Evolutionary conservation across 169 alveolate genomes (phyloP), one percentile per base, ranked within the genome.

Genomic region (Eimeria maxima): DNA sequence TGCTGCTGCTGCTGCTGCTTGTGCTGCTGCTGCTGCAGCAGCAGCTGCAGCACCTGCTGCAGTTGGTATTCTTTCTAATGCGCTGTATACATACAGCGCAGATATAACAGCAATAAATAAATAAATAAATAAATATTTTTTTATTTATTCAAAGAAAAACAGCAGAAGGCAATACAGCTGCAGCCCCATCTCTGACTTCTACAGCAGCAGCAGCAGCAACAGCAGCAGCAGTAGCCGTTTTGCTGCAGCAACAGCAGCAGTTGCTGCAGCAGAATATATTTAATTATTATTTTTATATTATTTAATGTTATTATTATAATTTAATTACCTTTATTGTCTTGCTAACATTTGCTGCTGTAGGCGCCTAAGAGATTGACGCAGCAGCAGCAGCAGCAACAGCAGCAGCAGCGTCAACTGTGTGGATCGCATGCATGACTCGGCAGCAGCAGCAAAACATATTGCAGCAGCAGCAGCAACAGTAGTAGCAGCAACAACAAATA

Each of bases 11-110:
- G 76, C 74, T 67, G 44, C n/a, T 3, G 76, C 76, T 27, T 22
- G 13, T 69, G 60, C 87, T 16, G 87, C 87, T 6, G 87, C 87
- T 13, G 87, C 87, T n/a, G 89, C 89, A 78, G 89, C 89, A 78
- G 67, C 65, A 18, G 38, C 67, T 14, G 89, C 65, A 42, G 20
- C 89, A 45, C 38, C 42, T 10, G 44, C 44, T 78, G 65, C 20
- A 44, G 42, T 45, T 14, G 11, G 4, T 63, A 24, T 3, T 24
- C n/a, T 3, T 24, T 24, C 73, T 63, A 63, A 14, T 13, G 24
- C 67, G 67, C 67, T 57, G 67, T 57, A 14, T 16, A 76, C 24
- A 20, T 33, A 22, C 87, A 42, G 87, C 60, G 87, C 20, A 42
- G 14, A 18, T 76, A 11, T 2, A 10, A 29, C 13, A 76, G 24